Conservation (phyloP, 1,284 basidiomycete genomes). For the Cryptococcus sp. region DNA sequence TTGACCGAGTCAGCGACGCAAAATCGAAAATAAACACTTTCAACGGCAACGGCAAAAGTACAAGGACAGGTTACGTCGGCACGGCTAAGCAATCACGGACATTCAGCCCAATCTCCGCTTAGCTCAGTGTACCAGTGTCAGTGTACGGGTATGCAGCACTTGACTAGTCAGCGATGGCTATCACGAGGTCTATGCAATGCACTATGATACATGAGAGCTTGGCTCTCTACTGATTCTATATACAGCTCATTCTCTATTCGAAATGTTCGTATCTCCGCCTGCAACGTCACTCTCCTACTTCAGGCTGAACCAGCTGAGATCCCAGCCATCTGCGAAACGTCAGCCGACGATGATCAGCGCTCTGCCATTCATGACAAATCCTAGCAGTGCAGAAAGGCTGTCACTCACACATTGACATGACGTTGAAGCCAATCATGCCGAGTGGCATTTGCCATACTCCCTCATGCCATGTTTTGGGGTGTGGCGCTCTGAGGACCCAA, state of each 20-base stretch:
- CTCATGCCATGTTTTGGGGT: background rate
- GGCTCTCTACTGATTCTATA: background rate
- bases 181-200: too few species aligned
- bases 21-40: too few species aligned
- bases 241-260: background rate
- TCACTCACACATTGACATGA: background rate
- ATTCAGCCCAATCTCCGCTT: too few species aligned
- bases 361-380: background rate
- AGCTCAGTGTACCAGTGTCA: too few species aligned
- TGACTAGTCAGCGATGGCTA: too few species aligned
- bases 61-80: too few species aligned
- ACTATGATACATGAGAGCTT: too few species aligned
- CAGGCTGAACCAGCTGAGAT: slow-evolving; percentile 2
- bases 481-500: slow-evolving; percentile 5
- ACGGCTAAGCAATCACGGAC: too few species aligned
- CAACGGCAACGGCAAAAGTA: too few species aligned
- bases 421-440: background rate
- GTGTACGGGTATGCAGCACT: too few species aligned
- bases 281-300: background rate
- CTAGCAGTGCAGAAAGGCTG: background rate
- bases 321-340: background rate
- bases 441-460: background rate
- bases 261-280: background rate
- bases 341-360: background rate
- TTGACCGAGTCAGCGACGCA: too few species aligned